Conservation (phyloP, 148 eudicot genomes). For the Rhododendron williamsianum region DNA sequence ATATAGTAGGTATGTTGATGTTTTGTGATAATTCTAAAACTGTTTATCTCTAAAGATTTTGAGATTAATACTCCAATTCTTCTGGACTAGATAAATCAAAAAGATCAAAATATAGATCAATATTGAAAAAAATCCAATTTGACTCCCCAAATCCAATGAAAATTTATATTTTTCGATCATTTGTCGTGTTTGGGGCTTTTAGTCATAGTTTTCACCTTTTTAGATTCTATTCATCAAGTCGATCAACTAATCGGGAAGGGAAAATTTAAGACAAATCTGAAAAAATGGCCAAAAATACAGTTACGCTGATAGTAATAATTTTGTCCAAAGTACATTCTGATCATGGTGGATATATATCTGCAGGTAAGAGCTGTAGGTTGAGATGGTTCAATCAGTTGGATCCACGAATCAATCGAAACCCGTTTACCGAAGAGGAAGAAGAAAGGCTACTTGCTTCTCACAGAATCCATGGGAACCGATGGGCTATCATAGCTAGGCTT, state of each 20-base stretch:
- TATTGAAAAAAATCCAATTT: neutral
- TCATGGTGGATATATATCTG: neutral
- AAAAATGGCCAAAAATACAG: neutral
- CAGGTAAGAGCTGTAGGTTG: conserved; percentile 67
- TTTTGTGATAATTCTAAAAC: neutral
- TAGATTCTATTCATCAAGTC: neutral
- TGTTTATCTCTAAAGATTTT: no score
- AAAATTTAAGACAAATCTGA: no score
- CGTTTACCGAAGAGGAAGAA: conserved; percentile 63
- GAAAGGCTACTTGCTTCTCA: conserved; percentile 50
- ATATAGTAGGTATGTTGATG: no score
- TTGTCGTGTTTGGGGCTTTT: neutral
- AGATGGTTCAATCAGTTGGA: conserved; percentile 73
- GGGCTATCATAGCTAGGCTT: conserved; percentile 53
- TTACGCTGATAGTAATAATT: no score
- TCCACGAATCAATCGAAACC: conserved; percentile 57
- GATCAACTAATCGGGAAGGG: neutral
- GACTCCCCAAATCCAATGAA: neutral
- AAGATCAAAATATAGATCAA: neutral
- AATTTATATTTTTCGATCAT: no score
- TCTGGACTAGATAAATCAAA: neutral
- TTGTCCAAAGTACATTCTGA: neutral
- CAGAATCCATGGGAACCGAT: conserved; percentile 54
- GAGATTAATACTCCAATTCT: neutral
- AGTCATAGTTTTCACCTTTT: neutral